A percentile compares a stretch with the other conserved stretches of the same genome.
Conservation (phyloP, 2,329 filamentous ascomycete species). For the Neodidymelliopsis sp. region DNA sequence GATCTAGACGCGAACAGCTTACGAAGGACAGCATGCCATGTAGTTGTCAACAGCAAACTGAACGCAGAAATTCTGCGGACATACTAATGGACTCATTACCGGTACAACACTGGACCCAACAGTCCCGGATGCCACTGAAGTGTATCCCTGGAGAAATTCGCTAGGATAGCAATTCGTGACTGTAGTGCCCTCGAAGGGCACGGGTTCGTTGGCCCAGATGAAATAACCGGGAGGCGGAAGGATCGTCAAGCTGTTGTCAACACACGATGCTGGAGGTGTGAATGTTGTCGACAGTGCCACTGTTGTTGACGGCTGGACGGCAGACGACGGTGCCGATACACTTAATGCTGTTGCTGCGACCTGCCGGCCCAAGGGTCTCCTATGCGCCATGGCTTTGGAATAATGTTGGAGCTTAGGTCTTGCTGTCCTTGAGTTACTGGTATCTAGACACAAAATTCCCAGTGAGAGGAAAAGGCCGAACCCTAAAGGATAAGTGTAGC, state of each 20-base stretch:
- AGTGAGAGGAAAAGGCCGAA: too few species aligned
- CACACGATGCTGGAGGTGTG: slow-evolving; percentile 34
- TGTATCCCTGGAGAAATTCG: slow-evolving; percentile 33
- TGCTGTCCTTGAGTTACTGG: too few species aligned
- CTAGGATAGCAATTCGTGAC: slow-evolving; percentile 34
- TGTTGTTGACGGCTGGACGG: slow-evolving; percentile 15
- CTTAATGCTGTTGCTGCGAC: too few species aligned
- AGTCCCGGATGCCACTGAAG: slow-evolving; percentile 18
- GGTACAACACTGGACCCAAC: slow-evolving; percentile 30
- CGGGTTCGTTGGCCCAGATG: slow-evolving; percentile 39
- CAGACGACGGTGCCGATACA: background rate
- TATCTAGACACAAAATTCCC: too few species aligned
- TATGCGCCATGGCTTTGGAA: too few species aligned
- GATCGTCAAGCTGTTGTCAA: slow-evolving; percentile 29
- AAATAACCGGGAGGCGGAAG: slow-evolving; percentile 31
- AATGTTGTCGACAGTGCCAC: slow-evolving; percentile 37
- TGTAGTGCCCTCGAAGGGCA: slow-evolving; percentile 28
- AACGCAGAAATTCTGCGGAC: slow-evolving; percentile 34
- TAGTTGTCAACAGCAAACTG: slow-evolving; percentile 30
- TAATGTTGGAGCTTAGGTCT: too few species aligned
- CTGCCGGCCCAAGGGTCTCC: too few species aligned
- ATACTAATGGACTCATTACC: slow-evolving; percentile 35
- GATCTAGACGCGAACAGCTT: slow-evolving; percentile 11
- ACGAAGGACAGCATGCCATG: slow-evolving; percentile 40
- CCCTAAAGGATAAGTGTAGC: too few species aligned